Evolutionary conservation across 2,329 filamentous ascomycete genomes (phyloP), one percentile per base, ranked within the genome.

Genomic region (Aspergillus oerlinghausenensis): DNA sequence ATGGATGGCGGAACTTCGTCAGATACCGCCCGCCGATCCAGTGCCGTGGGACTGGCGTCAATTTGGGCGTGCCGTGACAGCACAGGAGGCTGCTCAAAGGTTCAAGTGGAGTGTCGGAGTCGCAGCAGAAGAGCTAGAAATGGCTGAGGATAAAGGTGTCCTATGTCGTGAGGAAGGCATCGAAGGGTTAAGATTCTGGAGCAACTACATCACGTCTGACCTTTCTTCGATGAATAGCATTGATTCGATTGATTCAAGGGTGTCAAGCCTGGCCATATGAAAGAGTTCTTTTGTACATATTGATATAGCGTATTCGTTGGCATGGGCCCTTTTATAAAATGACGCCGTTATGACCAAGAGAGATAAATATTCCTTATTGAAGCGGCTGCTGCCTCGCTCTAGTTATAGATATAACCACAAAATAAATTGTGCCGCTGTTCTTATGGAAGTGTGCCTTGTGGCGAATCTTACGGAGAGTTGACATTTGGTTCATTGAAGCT

Each of bases 51-150:
- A 95, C 66, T 90, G 88, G 88, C 80, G 80, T 49, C 67, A 79
- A 43, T 97, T 91, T 71, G 92, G 94, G 0, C 83, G 87, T 55
- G 92, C 94, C 9, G 87, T 97, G 28, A 97, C 92, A 14, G 91
- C 92, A 1, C 90, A 94, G 69, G 92, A 97, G 68, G 85, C 86
- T 0, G 94, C 94, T 0, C 90, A 95, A 72, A 81, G 85, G 51
- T 99, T 99, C 74, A 90, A 92, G 5, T 99, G 94, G 94, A 97
- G 94, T 70, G 88, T 99, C 7, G 94, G 94, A 8, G 93, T 99
- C 23, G 94, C 94, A 1, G 89, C 88, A 58, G 94, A 97, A 72
- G 94, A 99, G 75, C 80, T 99, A 11, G 90, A 97, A 70, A 97
- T 99, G 93, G 92, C 92, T 0, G 94, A 99, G 73, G 93, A 97